Evolutionary conservation across 129 eudicot genomes (phyloP).

Genomic region (Deinandra increscens): DNA sequence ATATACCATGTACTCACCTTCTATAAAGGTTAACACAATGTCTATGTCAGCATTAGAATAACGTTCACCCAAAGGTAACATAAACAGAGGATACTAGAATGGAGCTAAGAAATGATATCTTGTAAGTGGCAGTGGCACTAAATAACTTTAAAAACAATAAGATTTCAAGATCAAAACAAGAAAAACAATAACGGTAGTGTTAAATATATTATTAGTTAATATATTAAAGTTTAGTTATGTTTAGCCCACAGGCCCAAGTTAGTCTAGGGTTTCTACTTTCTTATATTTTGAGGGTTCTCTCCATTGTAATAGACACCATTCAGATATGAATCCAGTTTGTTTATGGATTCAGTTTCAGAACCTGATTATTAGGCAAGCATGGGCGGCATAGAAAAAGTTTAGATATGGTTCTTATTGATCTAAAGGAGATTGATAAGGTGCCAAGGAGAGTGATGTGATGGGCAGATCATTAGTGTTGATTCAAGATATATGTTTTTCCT

Average conservation of each 20-base stretch:
- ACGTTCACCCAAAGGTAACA: constrained; percentile 3
- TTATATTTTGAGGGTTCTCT: too few species aligned
- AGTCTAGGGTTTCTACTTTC: too few species aligned
- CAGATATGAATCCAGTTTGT: too few species aligned
- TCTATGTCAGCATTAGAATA: constrained; percentile 11
- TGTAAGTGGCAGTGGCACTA: constrained; percentile 21
- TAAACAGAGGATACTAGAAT: constrained; percentile 12
- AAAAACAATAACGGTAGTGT: not conserved
- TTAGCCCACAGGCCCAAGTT: too few species aligned
- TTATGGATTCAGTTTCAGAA: not conserved
- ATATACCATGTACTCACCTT: constrained; percentile 10
- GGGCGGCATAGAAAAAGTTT: not conserved
- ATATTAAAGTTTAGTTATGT: too few species aligned
- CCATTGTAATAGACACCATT: too few species aligned
- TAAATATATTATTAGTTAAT: too few species aligned
- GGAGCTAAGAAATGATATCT: constrained; percentile 1
- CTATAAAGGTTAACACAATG: not conserved
- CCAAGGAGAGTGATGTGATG: constrained; percentile 4
- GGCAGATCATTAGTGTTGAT: not conserved
- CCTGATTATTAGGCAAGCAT: constrained; percentile 4
- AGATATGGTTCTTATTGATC: not conserved
- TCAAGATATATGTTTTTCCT: not conserved
- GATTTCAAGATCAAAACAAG: not conserved
- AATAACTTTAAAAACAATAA: not conserved
- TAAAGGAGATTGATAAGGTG: not conserved